Base-by-base conservation (phyloP, 371 early-diverging fungal genomes). In the Agmasoma carcini region DNA sequence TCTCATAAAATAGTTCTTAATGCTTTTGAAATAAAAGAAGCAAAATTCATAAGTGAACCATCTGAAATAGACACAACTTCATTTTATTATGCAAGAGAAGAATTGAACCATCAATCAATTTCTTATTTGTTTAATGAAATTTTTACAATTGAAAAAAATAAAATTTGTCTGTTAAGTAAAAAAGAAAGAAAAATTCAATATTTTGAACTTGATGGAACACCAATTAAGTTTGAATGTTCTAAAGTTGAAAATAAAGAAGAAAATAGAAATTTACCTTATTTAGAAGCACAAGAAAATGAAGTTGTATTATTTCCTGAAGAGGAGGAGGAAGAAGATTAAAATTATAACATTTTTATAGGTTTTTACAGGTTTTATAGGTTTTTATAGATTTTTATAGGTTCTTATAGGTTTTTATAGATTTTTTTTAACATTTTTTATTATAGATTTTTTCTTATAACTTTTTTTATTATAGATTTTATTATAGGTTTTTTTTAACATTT, bases 371-470 rank as follows among this genome's bases (percentile, higher is more conserved):
- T n/a, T n/a, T n/a, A n/a, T n/a, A n/a, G n/a, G n/a, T 34, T 34
- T 9, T 34, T n/a, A 34, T 34, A n/a, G 36, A 34, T 9, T 34
- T 34, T 34, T 9, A n/a, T 9, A 34, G n/a, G n/a, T 34, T 9
- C 7, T 7, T 34, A 9, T n/a, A 34, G 7, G 36, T 34, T 34
- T n/a, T n/a, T n/a, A 34, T 9, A 34, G 7, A 7, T 34, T 9
- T 34, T 7, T 9, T n/a, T 34, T 7, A 45, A 23, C 19, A 12
- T 45, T 23, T 27, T 61, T 55, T 17, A 36, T 55, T 1, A 12
- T 27, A 26, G 44, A 58, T 41, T 65, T 72, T 11, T 67, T 63
- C 52, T 69, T 69, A 26, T 69, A 65, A 55, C 73, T 54, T 38
- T n/a, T n/a, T n/a, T n/a, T n/a, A n/a, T n/a, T n/a, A n/a, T n/a